These are phyloP conservation scores for Elaeagnus macrophylla DNA, from an alignment of 306 rosid genomes.

Conservation along the genomic window DNA sequence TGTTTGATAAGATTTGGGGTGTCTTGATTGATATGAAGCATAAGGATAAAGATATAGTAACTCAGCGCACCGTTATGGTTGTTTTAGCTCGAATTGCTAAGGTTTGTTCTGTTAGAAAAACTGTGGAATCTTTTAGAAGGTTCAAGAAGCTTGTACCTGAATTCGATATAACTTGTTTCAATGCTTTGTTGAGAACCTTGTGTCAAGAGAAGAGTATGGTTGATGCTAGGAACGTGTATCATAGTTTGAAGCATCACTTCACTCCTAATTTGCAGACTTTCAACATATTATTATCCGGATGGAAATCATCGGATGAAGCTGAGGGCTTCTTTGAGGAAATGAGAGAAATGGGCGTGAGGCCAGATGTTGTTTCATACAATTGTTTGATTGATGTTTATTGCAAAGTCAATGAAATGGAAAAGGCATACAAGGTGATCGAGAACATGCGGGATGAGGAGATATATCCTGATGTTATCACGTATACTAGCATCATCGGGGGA, in stretches of 20 bases:
- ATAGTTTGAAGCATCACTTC: conserved; percentile 54
- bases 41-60: conserved; percentile 40
- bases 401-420: conserved; percentile 56
- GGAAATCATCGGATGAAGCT: conserved; percentile 82
- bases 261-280: conserved; percentile 67
- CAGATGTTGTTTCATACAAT: conserved; percentile 75
- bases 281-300: conserved; percentile 71
- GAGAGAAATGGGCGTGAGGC: conserved; percentile 61
- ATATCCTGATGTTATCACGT: conserved; percentile 62
- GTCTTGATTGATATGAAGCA: conserved; percentile 35
- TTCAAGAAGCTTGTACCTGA: conserved; percentile 62
- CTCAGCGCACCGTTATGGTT: conserved; percentile 64
- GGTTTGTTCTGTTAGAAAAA: conserved; percentile 68
- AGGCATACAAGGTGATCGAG: conserved; percentile 61
- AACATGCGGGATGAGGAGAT: conserved; percentile 50
- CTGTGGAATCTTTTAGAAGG: conserved; percentile 66
- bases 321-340: conserved; percentile 75
- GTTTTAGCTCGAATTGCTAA: conserved; percentile 70
- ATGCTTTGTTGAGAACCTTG: conserved; percentile 68
- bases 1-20: conserved; percentile 52
- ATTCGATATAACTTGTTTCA: conserved; percentile 48
- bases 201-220: conserved; percentile 92
- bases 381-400: conserved; percentile 75
- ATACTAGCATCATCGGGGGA: conserved; percentile 73
- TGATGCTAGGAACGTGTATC: conserved; percentile 90